Conservation (phyloP, 352 stramenopile species). For the Paralagenidium karlingii region DNA sequence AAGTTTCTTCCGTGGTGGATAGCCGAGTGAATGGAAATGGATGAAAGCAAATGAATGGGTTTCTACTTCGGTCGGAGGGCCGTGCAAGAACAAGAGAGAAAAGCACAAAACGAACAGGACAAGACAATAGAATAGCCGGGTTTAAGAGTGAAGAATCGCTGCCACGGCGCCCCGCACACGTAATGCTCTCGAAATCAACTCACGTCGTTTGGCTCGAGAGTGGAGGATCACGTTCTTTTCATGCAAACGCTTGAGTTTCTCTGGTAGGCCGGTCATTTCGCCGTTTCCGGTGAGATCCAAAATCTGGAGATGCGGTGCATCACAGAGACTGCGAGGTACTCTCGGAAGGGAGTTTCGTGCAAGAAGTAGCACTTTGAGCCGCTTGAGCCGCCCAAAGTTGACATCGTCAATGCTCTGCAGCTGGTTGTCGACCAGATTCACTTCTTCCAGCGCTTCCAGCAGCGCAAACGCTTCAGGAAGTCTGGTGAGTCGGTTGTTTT, state of each 20-base stretch:
- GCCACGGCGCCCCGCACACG: constrained; percentile 29
- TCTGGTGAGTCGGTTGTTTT: constrained; percentile 18
- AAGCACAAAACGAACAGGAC: too few relatives aligned
- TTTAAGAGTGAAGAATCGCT: constrained; percentile 12
- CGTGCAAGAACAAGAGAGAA: too few relatives aligned
- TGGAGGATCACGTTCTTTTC: constrained; percentile 47
- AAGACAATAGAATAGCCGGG: neutral
- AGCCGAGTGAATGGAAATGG: constrained; percentile 16
- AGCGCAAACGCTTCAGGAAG: constrained; percentile 14
- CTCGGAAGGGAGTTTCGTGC: constrained; percentile 19
- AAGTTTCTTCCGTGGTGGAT: constrained; percentile 57
- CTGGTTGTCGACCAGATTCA: constrained; percentile 23
- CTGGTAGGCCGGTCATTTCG: constrained; percentile 12
- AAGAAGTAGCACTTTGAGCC: constrained; percentile 25
- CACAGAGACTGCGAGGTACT: constrained; percentile 13
- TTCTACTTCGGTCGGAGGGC: too few relatives aligned
- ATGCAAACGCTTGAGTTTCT: constrained; percentile 45
- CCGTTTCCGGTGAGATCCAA: constrained; percentile 34
- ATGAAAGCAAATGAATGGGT: neutral
- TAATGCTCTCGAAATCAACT: constrained; percentile 44
- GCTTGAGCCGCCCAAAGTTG: constrained; percentile 13
- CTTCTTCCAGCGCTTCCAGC: constrained; percentile 25
- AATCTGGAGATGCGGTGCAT: constrained; percentile 15
- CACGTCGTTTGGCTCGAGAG: constrained; percentile 39
- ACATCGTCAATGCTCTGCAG: constrained; percentile 19